These are phyloP conservation scores for Orychophragmus violaceus DNA, from an alignment of 345 rosid genomes.

Conservation along the genomic window DNA sequence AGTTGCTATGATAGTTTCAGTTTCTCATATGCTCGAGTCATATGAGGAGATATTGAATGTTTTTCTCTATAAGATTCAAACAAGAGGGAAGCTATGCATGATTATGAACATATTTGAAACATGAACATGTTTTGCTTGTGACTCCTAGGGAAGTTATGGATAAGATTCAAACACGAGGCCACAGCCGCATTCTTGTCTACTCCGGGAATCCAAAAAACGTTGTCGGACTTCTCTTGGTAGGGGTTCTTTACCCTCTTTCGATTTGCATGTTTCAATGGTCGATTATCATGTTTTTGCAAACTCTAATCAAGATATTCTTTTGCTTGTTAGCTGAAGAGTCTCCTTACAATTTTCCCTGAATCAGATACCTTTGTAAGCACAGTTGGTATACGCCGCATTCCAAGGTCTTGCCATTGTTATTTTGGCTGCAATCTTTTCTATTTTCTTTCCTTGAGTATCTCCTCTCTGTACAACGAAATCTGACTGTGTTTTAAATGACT, in stretches of 20 bases:
- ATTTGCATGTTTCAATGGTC: not conserved
- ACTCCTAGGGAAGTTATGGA: no score
- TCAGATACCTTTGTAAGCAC: conserved; percentile 85
- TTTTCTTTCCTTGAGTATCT: not conserved
- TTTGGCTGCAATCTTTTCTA: not conserved
- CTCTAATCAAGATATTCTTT: not conserved
- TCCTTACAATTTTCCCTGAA: conserved; percentile 91
- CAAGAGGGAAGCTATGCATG: no score
- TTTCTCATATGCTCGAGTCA: no score
- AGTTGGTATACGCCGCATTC: conserved; percentile 84
- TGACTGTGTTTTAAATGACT: not conserved
- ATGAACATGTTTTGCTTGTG: not conserved
- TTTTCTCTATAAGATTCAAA: no score
- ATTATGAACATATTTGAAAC: no score
- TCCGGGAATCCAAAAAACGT: no score
- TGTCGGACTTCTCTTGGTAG: conserved; percentile 87
- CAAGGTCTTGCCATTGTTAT: conserved; percentile 42
- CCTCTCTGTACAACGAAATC: not conserved
- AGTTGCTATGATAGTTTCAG: no score
- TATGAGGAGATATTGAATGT: no score
- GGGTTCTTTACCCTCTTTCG: conserved; percentile 2
- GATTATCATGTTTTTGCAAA: not conserved
- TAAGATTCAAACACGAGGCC: no score
- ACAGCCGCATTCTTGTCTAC: no score
- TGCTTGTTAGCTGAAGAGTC: conserved; percentile 69